Conservation (phyloP, 2,329 filamentous ascomycete genomes). For the Rhexocercosporidium sp. region DNA sequence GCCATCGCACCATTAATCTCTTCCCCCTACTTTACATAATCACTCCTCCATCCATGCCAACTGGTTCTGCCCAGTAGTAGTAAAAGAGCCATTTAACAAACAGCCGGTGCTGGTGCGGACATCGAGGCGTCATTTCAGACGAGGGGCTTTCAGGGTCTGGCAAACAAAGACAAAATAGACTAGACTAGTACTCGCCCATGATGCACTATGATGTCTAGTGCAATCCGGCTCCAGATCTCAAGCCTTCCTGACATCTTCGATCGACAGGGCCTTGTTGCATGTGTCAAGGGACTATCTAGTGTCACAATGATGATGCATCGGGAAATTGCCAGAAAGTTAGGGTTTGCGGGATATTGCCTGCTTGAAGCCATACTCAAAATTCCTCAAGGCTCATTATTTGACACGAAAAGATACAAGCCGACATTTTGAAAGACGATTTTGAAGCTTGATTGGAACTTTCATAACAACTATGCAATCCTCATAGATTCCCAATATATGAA, state of each 20-base stretch:
- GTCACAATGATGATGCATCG: too few species aligned
- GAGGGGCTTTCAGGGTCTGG: constrained; percentile 21
- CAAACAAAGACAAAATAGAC: neutral
- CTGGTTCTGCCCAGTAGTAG: neutral
- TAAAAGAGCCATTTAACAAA: neutral
- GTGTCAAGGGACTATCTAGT: neutral
- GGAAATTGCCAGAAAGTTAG: too few species aligned
- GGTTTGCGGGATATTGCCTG: too few species aligned
- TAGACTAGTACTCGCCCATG: neutral
- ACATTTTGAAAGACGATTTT: too few species aligned
- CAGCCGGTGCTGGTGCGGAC: neutral
- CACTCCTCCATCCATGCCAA: neutral
- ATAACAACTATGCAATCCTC: neutral
- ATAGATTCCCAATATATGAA: neutral
- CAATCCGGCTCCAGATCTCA: constrained; percentile 4
- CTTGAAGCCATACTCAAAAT: too few species aligned
- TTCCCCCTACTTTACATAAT: constrained; percentile 21
- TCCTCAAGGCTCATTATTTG: too few species aligned
- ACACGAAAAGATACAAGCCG: neutral
- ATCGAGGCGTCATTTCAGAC: constrained; percentile 16
- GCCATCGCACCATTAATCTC: neutral
- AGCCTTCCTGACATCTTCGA: neutral
- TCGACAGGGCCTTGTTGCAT: neutral
- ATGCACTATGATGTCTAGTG: constrained; percentile 19
- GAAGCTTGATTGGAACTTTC: neutral